Evolutionary conservation across 805 yeast genomes (phyloP).

Genomic region (Yarrowia porcina): DNA sequence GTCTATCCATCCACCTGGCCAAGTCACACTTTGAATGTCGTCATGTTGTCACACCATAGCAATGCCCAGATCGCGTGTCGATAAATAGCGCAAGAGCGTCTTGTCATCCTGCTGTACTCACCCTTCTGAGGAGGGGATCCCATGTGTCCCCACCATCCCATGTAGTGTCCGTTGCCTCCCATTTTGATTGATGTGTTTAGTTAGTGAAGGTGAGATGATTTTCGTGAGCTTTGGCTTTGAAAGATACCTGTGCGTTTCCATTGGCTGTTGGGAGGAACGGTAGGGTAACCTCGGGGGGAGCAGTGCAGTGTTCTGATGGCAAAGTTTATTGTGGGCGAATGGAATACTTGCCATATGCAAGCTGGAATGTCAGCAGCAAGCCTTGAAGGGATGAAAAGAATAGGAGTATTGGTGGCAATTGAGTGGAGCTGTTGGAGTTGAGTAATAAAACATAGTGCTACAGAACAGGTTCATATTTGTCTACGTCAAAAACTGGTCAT

Average conservation of each 20-base stretch:
- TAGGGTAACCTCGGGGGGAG: slow-evolving; percentile 2
- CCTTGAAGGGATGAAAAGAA: too few species aligned
- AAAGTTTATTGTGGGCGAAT: not conserved
- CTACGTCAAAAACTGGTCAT: too few species aligned
- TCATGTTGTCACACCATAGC: not conserved
- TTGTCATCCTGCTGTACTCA: not conserved
- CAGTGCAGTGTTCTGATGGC: not conserved
- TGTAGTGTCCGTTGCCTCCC: slow-evolving; percentile 72
- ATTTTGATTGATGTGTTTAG: slow-evolving; percentile 38
- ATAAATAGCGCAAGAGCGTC: not conserved
- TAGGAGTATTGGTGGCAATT: too few species aligned
- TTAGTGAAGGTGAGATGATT: slow-evolving; percentile 25
- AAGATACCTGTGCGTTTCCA: slow-evolving; percentile 4
- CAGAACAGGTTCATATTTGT: too few species aligned
- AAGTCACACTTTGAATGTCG: not conserved
- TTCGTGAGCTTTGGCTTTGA: slow-evolving; percentile 16
- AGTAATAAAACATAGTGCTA: too few species aligned
- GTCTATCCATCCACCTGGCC: not conserved
- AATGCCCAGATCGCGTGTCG: not conserved
- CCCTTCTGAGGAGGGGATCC: slow-evolving; percentile 45
- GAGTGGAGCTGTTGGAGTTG: too few species aligned
- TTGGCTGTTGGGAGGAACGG: slow-evolving; percentile 4
- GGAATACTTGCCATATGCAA: not conserved
- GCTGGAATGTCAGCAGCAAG: not conserved
- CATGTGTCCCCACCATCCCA: slow-evolving; percentile 98